phyloP scores from a whole-genome alignment of 202 grass and related monocot species.

The Bolboschoenoplectus hybrid region DNA sequence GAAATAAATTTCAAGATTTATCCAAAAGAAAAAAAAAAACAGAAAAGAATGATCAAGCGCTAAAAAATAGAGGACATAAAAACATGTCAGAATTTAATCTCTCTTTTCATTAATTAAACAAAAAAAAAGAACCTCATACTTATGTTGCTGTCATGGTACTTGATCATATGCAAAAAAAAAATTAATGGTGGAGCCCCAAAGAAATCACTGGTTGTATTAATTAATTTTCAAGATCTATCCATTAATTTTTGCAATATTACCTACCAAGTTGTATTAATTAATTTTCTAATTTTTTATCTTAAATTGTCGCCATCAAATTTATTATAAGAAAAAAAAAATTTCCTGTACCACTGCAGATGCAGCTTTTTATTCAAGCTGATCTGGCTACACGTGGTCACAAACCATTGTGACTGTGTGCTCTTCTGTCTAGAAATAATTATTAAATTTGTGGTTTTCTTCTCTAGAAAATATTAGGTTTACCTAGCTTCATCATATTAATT shows the following conservation, averaged over 20 bases:
- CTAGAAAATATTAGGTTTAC: not conserved
- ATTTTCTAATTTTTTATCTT: not conserved
- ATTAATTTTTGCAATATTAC: not conserved
- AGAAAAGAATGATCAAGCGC: not conserved
- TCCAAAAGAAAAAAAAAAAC: not conserved
- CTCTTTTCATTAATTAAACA: not conserved
- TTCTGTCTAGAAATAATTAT: not conserved
- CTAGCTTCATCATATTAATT: not conserved
- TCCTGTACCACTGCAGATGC: not conserved
- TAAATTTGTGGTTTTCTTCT: not conserved
- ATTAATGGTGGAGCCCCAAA: not conserved
- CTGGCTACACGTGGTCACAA: not conserved
- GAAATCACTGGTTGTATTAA: not conserved
- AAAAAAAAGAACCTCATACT: not conserved
- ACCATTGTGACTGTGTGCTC: not conserved
- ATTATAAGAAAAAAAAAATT: not conserved
- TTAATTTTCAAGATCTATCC: not conserved
- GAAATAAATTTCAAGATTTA: not conserved
- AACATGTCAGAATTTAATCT: not conserved
- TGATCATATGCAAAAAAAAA: not conserved
- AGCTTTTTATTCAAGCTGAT: slow-evolving; percentile 12
- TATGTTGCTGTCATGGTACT: not conserved
- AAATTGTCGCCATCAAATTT: not conserved
- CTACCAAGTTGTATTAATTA: not conserved
- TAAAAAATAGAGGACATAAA: not conserved